Percentiles rank a stretch among this genome's conserved stretches.
Conservation (phyloP, 345 rosid species). For the Camelina laxa region DNA sequence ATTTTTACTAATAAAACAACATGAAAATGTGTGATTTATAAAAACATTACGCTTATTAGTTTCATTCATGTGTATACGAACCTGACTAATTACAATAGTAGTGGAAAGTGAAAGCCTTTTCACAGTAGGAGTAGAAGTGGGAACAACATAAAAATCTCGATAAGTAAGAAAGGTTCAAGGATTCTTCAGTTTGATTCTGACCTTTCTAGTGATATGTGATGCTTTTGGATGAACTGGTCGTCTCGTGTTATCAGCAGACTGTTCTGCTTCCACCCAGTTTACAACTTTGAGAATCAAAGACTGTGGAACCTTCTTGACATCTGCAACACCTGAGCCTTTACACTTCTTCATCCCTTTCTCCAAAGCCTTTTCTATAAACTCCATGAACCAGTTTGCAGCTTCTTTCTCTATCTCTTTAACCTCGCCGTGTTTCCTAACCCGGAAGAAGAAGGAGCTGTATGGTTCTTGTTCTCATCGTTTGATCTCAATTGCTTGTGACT, state of each 20-base stretch:
- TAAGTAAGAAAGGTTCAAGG: no score
- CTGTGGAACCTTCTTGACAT: slow-evolving; percentile 70
- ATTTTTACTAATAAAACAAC: slow-evolving; percentile 1
- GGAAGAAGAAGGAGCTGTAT: slow-evolving; percentile 38
- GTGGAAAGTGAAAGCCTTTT: slow-evolving; percentile 21
- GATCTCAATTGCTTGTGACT: slow-evolving; percentile 47
- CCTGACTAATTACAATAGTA: no score
- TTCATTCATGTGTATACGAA: slow-evolving; percentile 12
- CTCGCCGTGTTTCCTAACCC: slow-evolving; percentile 59
- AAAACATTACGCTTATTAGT: background rate
- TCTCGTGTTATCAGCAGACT: slow-evolving; percentile 53
- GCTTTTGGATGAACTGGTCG: slow-evolving; percentile 83
- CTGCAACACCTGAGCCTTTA: slow-evolving; percentile 53
- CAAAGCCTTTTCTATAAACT: slow-evolving; percentile 76
- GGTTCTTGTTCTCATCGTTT: slow-evolving; percentile 85
- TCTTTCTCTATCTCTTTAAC: slow-evolving; percentile 73
- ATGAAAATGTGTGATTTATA: slow-evolving; percentile 1
- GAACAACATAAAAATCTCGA: slow-evolving; percentile 1
- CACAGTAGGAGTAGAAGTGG: slow-evolving; percentile 28
- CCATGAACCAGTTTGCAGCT: slow-evolving; percentile 96
- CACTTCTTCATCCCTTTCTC: slow-evolving; percentile 79
- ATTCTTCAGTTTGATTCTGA: slow-evolving; percentile 85
- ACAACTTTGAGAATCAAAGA: slow-evolving; percentile 72
- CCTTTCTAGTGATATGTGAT: slow-evolving; percentile 68
- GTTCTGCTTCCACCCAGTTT: slow-evolving; percentile 92